phyloP scores from a whole-genome alignment of 768 basidiomycete genomes.

The Leccinum truebloodii region DNA sequence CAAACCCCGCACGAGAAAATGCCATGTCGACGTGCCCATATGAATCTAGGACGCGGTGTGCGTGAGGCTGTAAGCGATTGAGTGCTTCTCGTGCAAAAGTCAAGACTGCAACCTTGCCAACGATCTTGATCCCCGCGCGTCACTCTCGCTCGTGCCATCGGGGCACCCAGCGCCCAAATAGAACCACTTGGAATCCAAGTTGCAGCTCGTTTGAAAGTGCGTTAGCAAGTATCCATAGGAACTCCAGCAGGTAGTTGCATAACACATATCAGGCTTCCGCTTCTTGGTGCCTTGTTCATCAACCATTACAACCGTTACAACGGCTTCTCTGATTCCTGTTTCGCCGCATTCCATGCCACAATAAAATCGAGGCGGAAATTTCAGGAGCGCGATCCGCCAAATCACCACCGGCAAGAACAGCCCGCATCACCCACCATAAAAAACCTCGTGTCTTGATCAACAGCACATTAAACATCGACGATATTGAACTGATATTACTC shows the following conservation, averaged over 20 bases:
- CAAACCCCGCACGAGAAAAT: background rate
- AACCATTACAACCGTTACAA: constrained; percentile 37
- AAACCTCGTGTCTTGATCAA: background rate
- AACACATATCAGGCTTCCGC: too few species aligned
- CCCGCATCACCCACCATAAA: background rate
- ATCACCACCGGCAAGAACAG: constrained; percentile 84
- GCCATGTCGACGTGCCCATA: background rate
- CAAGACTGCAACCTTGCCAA: constrained; percentile 5
- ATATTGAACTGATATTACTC: background rate
- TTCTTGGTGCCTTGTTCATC: too few species aligned
- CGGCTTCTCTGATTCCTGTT: constrained; percentile 38
- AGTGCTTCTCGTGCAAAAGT: background rate
- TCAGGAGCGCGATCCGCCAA: constrained; percentile 74
- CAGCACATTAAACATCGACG: background rate
- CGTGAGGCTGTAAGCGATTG: constrained; percentile 8
- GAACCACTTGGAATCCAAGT: too few species aligned
- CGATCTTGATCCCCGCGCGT: constrained; percentile 17
- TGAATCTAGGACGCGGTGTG: background rate
- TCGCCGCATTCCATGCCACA: constrained; percentile 48
- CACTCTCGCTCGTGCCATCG: constrained; percentile 17
- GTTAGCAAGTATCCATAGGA: constrained; percentile 47
- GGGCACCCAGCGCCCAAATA: background rate
- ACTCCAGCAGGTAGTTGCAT: too few species aligned
- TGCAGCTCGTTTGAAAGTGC: constrained; percentile 46
- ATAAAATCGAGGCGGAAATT: constrained; percentile 42